Conservation (phyloP, 257 asterid species). For the Datura wrightii region DNA sequence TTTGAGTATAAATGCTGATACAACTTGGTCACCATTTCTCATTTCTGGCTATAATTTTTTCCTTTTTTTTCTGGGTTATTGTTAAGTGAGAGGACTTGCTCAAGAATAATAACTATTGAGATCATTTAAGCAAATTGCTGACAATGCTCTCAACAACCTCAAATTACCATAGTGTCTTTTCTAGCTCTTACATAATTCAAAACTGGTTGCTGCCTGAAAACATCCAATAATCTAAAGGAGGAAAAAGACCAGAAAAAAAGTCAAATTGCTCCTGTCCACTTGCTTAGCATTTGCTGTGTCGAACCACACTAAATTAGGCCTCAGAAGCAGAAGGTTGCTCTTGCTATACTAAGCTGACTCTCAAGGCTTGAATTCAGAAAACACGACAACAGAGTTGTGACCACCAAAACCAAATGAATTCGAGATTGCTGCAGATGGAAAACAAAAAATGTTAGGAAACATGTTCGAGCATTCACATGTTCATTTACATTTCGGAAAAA, state of each 20-base stretch:
- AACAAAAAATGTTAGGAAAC: constrained; percentile 8
- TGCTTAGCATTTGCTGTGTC: constrained; percentile 29
- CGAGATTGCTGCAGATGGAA: constrained; percentile 68
- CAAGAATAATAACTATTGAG: not conserved
- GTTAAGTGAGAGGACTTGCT: not conserved
- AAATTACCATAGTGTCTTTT: not conserved
- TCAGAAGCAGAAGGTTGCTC: constrained; percentile 33
- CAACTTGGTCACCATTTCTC: constrained; percentile 5
- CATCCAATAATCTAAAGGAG: not conserved
- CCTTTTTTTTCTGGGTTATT: not conserved
- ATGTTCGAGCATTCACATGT: not conserved
- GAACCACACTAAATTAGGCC: not conserved
- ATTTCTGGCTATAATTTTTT: not conserved
- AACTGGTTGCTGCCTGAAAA: constrained; percentile 32
- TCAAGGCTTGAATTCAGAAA: constrained; percentile 79
- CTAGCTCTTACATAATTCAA: not conserved
- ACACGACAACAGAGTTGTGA: constrained; percentile 77
- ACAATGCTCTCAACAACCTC: constrained; percentile 11
- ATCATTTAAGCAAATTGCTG: not conserved
- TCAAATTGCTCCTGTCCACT: constrained; percentile 20
- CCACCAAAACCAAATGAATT: constrained; percentile 88
- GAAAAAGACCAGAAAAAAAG: constrained; percentile 27
- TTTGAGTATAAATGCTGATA: not conserved
- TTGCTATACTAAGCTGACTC: constrained; percentile 38
- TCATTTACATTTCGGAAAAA: constrained; percentile 22